A percentile compares a stretch with the other conserved stretches of the same genome.
Evolutionary conservation across 345 rosid species (phyloP).

Genomic region (Murraya koenigii): DNA sequence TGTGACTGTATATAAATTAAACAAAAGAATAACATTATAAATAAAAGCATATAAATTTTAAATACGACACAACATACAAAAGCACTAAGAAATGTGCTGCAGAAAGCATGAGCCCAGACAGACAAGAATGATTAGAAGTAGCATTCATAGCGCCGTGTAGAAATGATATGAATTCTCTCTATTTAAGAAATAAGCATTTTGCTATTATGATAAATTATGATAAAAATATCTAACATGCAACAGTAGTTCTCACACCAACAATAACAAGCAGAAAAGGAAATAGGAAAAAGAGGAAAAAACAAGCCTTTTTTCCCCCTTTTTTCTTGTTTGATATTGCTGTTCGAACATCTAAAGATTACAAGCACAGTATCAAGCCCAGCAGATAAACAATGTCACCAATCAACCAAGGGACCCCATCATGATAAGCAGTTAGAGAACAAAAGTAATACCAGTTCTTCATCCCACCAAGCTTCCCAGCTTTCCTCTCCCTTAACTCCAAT

Average conservation of each 20-base stretch:
- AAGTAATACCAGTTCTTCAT: conserved; percentile 80
- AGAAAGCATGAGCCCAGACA: background rate
- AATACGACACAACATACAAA: background rate
- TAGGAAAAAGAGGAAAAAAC: background rate
- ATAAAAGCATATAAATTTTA: background rate
- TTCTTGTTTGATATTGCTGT: background rate
- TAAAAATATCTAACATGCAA: background rate
- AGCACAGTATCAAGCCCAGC: background rate
- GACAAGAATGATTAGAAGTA: background rate
- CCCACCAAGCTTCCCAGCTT: conserved; percentile 99
- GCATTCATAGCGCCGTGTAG: background rate
- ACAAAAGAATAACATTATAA: background rate
- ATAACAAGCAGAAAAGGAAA: background rate
- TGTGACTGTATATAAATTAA: conserved; percentile 54
- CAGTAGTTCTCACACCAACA: background rate
- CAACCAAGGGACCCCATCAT: background rate
- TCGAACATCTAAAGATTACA: background rate
- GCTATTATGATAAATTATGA: background rate
- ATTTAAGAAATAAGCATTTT: background rate
- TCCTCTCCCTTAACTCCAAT: conserved; percentile 97
- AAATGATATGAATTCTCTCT: background rate
- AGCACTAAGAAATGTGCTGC: background rate
- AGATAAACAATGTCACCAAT: background rate
- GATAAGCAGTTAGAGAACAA: background rate
- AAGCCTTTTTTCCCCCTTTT: background rate